Evolutionary conservation across 2,329 filamentous ascomycete species (phyloP).

Genomic region (Hypoxylon sp.): DNA sequence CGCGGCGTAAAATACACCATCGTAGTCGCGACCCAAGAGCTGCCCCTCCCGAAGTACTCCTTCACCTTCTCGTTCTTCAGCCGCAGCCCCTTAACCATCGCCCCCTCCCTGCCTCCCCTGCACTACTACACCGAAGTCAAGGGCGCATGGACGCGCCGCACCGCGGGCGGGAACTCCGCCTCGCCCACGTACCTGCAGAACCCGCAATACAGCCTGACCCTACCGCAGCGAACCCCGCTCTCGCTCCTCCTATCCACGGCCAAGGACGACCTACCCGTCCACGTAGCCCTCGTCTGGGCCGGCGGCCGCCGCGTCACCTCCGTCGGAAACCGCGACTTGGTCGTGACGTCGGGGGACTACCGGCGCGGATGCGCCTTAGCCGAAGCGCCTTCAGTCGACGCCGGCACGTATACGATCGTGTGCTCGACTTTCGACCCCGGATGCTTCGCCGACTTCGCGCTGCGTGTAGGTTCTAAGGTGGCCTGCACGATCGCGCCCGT

Average conservation of each 20-base stretch:
- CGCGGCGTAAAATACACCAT: constrained; percentile 66
- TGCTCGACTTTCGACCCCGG: constrained; percentile 91
- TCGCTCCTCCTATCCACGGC: constrained; percentile 81
- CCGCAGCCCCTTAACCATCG: constrained; percentile 71
- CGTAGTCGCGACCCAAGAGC: constrained; percentile 83
- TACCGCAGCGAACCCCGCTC: constrained; percentile 72
- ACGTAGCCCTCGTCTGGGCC: constrained; percentile 88
- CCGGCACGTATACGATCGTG: constrained; percentile 87
- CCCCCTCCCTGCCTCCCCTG: constrained; percentile 73
- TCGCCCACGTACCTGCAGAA: constrained; percentile 85
- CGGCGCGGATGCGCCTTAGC: constrained; percentile 82
- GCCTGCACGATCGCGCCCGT: constrained; percentile 72
- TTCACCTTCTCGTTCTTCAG: constrained; percentile 92
- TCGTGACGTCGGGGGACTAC: constrained; percentile 90
- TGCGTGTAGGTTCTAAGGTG: constrained; percentile 78
- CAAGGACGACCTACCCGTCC: constrained; percentile 78
- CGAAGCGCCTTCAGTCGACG: constrained; percentile 71
- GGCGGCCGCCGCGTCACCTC: constrained; percentile 78
- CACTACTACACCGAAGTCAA: constrained; percentile 70
- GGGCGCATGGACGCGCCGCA: constrained; percentile 82
- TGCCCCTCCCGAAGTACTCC: constrained; percentile 80
- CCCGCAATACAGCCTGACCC: constrained; percentile 82
- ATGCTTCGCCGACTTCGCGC: constrained; percentile 79
- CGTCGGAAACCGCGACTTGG: constrained; percentile 81
- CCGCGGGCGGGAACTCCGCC: constrained; percentile 87